phyloP scores from a whole-genome alignment of 441 rosid genomes.

The Pelargonium myrrhifolium region DNA sequence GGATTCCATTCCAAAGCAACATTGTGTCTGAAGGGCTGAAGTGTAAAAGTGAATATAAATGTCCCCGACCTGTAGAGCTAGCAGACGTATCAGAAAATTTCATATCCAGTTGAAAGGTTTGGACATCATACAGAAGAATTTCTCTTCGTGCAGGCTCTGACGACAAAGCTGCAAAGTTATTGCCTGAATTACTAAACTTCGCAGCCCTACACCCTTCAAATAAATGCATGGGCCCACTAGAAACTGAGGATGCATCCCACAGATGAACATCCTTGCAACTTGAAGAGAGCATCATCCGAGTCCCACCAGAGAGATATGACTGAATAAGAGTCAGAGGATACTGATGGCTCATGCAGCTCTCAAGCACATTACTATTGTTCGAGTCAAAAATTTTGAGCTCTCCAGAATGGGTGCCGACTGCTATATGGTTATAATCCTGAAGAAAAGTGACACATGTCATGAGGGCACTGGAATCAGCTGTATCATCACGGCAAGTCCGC shows the following conservation, averaged over 20 bases:
- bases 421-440: constrained; percentile 70
- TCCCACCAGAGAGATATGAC: constrained; percentile 51
- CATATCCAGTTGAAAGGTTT: constrained; percentile 49
- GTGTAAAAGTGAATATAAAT: constrained; percentile 70
- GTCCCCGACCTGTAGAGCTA: constrained; percentile 61
- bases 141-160: constrained; percentile 57
- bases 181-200: constrained; percentile 81
- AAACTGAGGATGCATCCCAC: constrained; percentile 78
- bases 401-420: constrained; percentile 82
- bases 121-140: constrained; percentile 80
- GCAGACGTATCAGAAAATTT: constrained; percentile 54
- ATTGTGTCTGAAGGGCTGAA: constrained; percentile 79
- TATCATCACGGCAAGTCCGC: constrained; percentile 95
- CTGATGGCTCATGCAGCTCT: constrained; percentile 76
- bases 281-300: constrained; percentile 77
- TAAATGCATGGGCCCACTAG: constrained; percentile 65
- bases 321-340: constrained; percentile 71
- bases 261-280: constrained; percentile 75
- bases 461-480: constrained; percentile 33
- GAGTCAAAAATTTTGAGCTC: constrained; percentile 78
- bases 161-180: constrained; percentile 60
- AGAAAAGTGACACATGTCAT: constrained; percentile 75
- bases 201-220: constrained; percentile 88
- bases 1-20: constrained; percentile 89
- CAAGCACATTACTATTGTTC: constrained; percentile 56